Percentiles rank a stretch among this genome's conserved stretches.
phyloP scores from a whole-genome alignment of 2,329 filamentous ascomycete species.

The Talaromyces rugulosus region DNA sequence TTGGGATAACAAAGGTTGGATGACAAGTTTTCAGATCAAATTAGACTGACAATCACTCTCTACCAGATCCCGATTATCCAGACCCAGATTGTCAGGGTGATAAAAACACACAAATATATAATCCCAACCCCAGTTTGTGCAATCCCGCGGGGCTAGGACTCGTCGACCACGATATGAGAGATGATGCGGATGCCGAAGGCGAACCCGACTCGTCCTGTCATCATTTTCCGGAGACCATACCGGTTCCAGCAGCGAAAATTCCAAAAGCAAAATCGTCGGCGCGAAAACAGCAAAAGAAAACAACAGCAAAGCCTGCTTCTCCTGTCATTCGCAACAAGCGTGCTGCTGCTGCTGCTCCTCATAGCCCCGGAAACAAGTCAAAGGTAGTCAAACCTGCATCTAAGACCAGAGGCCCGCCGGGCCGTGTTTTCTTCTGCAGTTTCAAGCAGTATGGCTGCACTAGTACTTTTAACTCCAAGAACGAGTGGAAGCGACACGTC shows the following conservation, averaged over 20 bases:
- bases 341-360: not conserved
- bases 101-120: conserved; percentile 6
- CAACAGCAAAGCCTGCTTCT: not conserved
- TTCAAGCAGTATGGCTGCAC: conserved; percentile 73
- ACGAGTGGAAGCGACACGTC: conserved; percentile 94
- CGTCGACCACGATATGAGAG: conserved; percentile 3
- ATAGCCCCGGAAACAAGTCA: conserved; percentile 1
- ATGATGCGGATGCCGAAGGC: conserved; percentile 12
- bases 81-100: not conserved
- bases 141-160: not conserved
- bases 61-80: not conserved
- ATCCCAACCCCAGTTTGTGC: not conserved
- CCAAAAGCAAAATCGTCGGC: not conserved
- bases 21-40: not conserved
- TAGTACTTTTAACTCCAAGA: conserved; percentile 72
- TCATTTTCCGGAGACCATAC: not conserved
- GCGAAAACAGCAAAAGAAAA: not conserved
- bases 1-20: not conserved
- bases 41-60: not conserved
- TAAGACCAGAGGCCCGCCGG: not conserved
- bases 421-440: conserved; percentile 62
- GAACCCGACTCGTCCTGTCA: conserved; percentile 6
- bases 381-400: not conserved
- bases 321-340: conserved; percentile 4
- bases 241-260: not conserved